These are phyloP conservation scores for Pelargonium nanum DNA, from an alignment of 345 rosid species.

Conservation along the genomic window DNA sequence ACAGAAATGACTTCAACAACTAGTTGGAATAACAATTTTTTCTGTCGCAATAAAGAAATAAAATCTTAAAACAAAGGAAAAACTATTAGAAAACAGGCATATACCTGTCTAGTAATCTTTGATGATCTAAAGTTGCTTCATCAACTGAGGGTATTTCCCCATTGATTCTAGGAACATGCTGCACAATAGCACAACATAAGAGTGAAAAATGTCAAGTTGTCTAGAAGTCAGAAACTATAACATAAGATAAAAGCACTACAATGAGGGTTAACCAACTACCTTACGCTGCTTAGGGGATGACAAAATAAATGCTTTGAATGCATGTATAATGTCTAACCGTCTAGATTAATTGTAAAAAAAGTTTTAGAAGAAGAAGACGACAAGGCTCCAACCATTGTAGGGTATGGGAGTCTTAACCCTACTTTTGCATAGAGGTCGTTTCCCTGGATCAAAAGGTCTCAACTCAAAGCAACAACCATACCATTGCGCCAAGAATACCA, in stretches of 20 bases:
- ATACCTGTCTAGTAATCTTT: conserved; percentile 53
- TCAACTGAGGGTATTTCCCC: conserved; percentile 57
- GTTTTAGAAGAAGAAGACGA: too few species aligned
- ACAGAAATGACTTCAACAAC: neutral
- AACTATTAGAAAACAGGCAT: conserved; percentile 1
- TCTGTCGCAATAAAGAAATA: neutral
- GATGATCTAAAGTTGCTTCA: conserved; percentile 55
- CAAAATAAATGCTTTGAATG: neutral
- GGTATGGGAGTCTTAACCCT: too few species aligned
- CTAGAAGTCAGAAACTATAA: too few species aligned
- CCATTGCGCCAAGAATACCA: too few species aligned
- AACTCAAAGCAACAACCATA: too few species aligned
- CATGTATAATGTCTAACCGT: neutral
- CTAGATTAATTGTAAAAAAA: neutral
- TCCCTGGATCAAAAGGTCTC: too few species aligned
- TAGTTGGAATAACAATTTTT: neutral
- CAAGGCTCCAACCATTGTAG: too few species aligned
- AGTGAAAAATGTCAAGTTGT: neutral
- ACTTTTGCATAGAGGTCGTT: too few species aligned
- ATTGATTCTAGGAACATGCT: conserved; percentile 53
- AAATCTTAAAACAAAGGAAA: neutral
- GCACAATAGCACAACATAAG: conserved; percentile 13
- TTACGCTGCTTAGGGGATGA: neutral
- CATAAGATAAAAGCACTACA: too few species aligned
- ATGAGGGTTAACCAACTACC: neutral